These are phyloP conservation scores for Populus ilicifolia DNA, from an alignment of 345 rosid species.

Conservation along the genomic window DNA sequence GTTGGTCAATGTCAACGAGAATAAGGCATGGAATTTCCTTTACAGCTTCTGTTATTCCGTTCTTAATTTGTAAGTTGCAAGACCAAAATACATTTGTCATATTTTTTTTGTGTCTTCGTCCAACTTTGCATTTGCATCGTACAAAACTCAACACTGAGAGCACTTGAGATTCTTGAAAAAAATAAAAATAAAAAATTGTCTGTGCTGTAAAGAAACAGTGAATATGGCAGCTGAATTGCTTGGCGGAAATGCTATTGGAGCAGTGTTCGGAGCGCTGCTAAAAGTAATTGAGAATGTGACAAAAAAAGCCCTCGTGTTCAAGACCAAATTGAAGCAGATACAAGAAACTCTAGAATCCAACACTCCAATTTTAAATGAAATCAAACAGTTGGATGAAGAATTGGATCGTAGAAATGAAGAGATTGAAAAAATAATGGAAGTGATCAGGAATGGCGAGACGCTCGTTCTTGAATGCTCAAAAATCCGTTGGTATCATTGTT, in stretches of 20 bases:
- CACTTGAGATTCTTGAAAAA: no score
- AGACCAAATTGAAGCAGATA: slow-evolving; percentile 12
- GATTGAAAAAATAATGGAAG: background rate
- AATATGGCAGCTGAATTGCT: background rate
- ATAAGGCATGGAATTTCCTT: no score
- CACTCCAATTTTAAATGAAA: background rate
- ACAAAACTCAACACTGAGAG: no score
- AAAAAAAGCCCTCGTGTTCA: slow-evolving; percentile 11
- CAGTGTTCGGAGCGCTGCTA: slow-evolving; percentile 20
- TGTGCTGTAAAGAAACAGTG: background rate
- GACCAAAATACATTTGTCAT: no score
- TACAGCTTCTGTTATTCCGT: no score
- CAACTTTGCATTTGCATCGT: no score
- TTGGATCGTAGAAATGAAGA: background rate
- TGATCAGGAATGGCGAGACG: slow-evolving; percentile 5
- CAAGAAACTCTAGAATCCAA: slow-evolving; percentile 7
- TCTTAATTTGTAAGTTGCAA: no score
- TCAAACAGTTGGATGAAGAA: background rate
- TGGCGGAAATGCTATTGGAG: slow-evolving; percentile 4
- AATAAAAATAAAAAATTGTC: no score
- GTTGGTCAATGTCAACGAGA: no score
- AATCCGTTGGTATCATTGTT: background rate
- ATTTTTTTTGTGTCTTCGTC: no score
- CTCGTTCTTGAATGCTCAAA: slow-evolving; percentile 14
- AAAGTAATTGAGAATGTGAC: background rate